Conservation (phyloP, 371 early-diverging fungal genomes). For the Mortierella sp. region DNA sequence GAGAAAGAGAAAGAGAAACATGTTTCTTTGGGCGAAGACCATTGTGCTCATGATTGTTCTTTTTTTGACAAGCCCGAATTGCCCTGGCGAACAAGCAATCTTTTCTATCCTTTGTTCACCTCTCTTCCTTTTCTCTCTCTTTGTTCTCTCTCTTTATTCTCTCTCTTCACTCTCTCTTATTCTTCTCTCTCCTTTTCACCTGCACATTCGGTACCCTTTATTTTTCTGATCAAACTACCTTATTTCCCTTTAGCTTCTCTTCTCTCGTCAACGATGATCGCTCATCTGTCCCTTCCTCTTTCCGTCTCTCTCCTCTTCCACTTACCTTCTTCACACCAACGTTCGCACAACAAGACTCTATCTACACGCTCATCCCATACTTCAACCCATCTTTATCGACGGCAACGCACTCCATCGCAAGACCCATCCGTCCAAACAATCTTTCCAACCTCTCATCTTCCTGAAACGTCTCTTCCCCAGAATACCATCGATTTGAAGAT, state of each 20-base stretch:
- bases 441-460: not conserved
- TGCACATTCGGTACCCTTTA: not conserved
- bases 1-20: too few relatives aligned
- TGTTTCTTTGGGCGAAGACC: too few relatives aligned
- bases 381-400: constrained; percentile 15
- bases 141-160: not conserved
- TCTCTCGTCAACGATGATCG: not conserved
- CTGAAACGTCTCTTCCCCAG: not conserved
- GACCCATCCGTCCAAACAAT: not conserved
- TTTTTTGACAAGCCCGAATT: too few relatives aligned
- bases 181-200: not conserved
- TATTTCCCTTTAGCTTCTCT: not conserved
- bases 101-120: not conserved
- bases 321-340: not conserved
- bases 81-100: too few relatives aligned
- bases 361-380: not conserved
- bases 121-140: not conserved
- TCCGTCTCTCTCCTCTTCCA: not conserved
- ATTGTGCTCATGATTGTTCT: too few relatives aligned
- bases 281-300: not conserved
- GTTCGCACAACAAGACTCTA: not conserved
- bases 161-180: not conserved
- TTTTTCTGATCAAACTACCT: not conserved
- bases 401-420: not conserved
- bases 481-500: not conserved